These are phyloP conservation scores for Comarum palustre DNA, from an alignment of 306 rosid genomes.

Conservation along the genomic window DNA sequence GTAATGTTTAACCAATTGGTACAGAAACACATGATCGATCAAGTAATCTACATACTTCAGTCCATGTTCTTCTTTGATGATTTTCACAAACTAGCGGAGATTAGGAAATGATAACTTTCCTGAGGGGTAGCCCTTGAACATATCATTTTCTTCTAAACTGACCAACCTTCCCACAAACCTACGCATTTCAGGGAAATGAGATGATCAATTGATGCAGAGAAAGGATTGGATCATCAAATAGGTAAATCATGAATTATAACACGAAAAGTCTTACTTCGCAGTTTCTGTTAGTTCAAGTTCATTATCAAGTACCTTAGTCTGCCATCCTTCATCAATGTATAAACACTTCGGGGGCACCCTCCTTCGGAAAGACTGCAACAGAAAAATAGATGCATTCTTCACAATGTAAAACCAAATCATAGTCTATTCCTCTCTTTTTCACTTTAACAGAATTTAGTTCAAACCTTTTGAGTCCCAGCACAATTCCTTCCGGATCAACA, in stretches of 20 bases:
- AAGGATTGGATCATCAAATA: neutral
- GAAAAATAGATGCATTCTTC: no score
- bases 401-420: no score
- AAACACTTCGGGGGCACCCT: constrained; percentile 68
- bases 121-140: constrained; percentile 45
- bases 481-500: constrained; percentile 59
- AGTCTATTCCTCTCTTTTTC: neutral
- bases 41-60: constrained; percentile 40
- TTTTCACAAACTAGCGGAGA: constrained; percentile 45
- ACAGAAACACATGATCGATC: neutral
- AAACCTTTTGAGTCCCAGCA: constrained; percentile 61
- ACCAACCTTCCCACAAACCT: constrained; percentile 61
- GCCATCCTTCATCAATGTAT: constrained; percentile 79
- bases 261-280: constrained; percentile 28
- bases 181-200: constrained; percentile 17
- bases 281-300: constrained; percentile 45
- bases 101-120: constrained; percentile 27
- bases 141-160: constrained; percentile 59
- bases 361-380: no score
- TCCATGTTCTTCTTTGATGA: constrained; percentile 50
- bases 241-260: neutral
- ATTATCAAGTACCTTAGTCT: constrained; percentile 38
- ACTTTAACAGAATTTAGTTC: neutral
- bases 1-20: constrained; percentile 6
- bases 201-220: neutral